These are phyloP conservation scores for Hypoxylon trugodes DNA, from an alignment of 495 filamentous ascomycete species.

Conservation along the genomic window DNA sequence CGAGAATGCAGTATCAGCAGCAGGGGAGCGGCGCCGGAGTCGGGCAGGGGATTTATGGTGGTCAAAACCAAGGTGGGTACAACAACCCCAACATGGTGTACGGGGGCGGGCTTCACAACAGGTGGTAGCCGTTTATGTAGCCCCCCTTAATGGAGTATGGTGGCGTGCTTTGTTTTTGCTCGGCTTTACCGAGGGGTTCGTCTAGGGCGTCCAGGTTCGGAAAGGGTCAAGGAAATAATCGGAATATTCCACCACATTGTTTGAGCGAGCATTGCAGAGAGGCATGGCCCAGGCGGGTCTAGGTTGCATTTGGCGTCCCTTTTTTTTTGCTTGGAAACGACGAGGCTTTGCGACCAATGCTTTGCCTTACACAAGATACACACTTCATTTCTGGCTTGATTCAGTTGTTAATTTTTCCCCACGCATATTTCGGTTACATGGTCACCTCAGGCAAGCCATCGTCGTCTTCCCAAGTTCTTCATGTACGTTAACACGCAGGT, in stretches of 20 bases:
- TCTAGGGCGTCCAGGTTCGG: slow-evolving; percentile 50
- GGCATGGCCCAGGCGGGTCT: slow-evolving; percentile 51
- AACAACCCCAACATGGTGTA: slow-evolving; percentile 92
- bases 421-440: slow-evolving; percentile 50
- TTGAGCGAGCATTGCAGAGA: slow-evolving; percentile 49
- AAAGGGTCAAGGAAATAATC: slow-evolving; percentile 46
- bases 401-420: slow-evolving; percentile 40
- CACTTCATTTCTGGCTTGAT: slow-evolving; percentile 45
- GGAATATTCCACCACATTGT: slow-evolving; percentile 46
- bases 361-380: slow-evolving; percentile 46
- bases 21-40: slow-evolving; percentile 72
- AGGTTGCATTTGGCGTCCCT: slow-evolving; percentile 50
- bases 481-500: slow-evolving; percentile 80
- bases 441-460: slow-evolving; percentile 68
- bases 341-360: slow-evolving; percentile 48
- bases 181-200: slow-evolving; percentile 41
- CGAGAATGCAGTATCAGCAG: slow-evolving; percentile 88
- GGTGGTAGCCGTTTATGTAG: slow-evolving; percentile 67
- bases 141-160: slow-evolving; percentile 23
- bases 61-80: slow-evolving; percentile 99
- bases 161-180: slow-evolving; percentile 27
- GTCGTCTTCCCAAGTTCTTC: slow-evolving; percentile 70
- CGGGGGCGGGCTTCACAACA: slow-evolving; percentile 71
- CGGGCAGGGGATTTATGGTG: slow-evolving; percentile 87
- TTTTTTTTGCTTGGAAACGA: slow-evolving; percentile 50